Percentiles rank a stretch among this genome's conserved stretches.
Evolutionary conservation across 306 rosid genomes (phyloP).

Genomic region (Medicago truncatula): DNA sequence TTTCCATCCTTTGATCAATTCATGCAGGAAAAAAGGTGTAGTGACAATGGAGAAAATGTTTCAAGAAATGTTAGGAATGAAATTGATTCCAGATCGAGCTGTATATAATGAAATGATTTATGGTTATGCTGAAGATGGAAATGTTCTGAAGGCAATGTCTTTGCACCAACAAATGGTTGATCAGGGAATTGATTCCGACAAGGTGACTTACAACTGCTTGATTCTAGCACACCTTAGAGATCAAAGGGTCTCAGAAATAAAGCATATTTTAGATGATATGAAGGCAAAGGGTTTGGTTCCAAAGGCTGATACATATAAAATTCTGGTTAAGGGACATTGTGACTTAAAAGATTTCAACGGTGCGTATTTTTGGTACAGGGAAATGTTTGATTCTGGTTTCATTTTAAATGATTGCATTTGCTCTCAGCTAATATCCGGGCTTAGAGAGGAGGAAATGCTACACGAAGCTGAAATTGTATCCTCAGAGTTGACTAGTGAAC

Average conservation of each 20-base stretch:
- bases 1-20: slow-evolving; percentile 68
- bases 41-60: slow-evolving; percentile 57
- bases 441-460: slow-evolving; percentile 61
- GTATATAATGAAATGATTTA: slow-evolving; percentile 54
- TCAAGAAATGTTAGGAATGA: slow-evolving; percentile 62
- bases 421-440: slow-evolving; percentile 66
- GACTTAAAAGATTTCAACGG: slow-evolving; percentile 64
- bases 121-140: slow-evolving; percentile 57
- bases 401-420: slow-evolving; percentile 45
- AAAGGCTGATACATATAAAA: slow-evolving; percentile 70
- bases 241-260: slow-evolving; percentile 57
- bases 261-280: slow-evolving; percentile 67
- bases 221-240: slow-evolving; percentile 69
- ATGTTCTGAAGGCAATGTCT: slow-evolving; percentile 59
- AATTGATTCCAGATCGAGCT: slow-evolving; percentile 64
- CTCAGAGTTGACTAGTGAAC: slow-evolving; percentile 61
- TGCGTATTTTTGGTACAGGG: slow-evolving; percentile 76
- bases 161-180: slow-evolving; percentile 63
- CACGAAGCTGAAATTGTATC: slow-evolving; percentile 65
- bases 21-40: slow-evolving; percentile 59
- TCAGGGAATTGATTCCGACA: slow-evolving; percentile 62
- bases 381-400: slow-evolving; percentile 62
- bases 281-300: slow-evolving; percentile 72
- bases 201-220: slow-evolving; percentile 78
- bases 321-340: slow-evolving; percentile 77